phyloP scores from a whole-genome alignment of 192 early-diverging fungal species.

The Funneliformis geosporum region DNA sequence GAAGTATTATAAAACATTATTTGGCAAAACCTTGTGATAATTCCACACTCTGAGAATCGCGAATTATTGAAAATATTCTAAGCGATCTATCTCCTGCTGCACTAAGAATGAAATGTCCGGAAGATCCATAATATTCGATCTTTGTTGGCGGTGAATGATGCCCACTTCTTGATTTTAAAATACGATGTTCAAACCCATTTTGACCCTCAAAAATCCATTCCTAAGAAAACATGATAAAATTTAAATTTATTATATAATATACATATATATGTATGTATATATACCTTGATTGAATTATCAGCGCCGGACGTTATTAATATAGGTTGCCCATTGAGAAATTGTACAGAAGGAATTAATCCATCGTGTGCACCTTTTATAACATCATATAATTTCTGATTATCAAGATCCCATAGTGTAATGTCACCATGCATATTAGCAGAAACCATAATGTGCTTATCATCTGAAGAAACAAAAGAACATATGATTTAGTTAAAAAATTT shows the following conservation, averaged over 20 bases:
- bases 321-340: conserved; percentile 84
- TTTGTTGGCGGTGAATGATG: conserved; percentile 84
- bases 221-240: conserved; percentile 34
- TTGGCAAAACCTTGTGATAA: conserved; percentile 69
- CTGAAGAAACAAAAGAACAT: conserved; percentile 39
- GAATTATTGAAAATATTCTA: conserved; percentile 78
- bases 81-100: conserved; percentile 84
- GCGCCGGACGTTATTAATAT: conserved; percentile 82
- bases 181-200: conserved; percentile 72
- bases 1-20: background rate
- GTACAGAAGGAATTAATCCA: conserved; percentile 68
- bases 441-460: conserved; percentile 87
- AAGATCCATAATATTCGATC: conserved; percentile 74
- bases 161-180: conserved; percentile 83
- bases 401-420: conserved; percentile 91
- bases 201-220: conserved; percentile 94
- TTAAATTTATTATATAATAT: background rate
- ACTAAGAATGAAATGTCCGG: conserved; percentile 74
- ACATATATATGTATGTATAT: background rate
- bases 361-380: conserved; percentile 88
- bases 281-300: conserved; percentile 89
- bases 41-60: conserved; percentile 82
- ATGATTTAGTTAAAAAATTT: background rate
- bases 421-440: conserved; percentile 86
- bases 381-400: conserved; percentile 69